Evolutionary conservation across 2,329 filamentous ascomycete genomes (phyloP).

Genomic region (Neonectria coccinea): DNA sequence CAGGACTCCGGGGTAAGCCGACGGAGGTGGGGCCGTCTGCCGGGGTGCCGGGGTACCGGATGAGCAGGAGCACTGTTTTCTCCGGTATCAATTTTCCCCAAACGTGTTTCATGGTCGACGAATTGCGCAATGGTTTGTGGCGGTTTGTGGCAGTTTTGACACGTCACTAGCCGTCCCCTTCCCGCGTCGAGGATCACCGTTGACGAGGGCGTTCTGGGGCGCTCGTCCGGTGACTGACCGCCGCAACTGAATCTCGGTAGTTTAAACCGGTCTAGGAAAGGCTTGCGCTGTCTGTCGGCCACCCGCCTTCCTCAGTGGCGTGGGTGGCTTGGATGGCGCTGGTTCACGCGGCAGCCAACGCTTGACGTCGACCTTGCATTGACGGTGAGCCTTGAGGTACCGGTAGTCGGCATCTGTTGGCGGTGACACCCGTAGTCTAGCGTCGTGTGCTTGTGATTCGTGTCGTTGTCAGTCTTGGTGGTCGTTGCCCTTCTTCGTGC

Average conservation of each 20-base stretch:
- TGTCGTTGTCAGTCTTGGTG: slow-evolving; percentile 31
- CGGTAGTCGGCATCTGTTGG: neutral
- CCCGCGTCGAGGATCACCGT: neutral
- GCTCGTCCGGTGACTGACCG: neutral
- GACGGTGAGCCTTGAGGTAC: neutral
- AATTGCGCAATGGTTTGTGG: neutral
- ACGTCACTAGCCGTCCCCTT: neutral
- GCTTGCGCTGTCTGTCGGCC: neutral
- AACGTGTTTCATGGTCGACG: neutral
- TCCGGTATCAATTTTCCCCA: neutral
- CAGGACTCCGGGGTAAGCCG: slow-evolving; percentile 18
- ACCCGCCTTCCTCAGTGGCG: neutral
- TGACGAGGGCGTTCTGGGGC: neutral
- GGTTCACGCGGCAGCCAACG: neutral
- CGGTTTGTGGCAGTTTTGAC: neutral
- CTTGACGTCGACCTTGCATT: neutral
- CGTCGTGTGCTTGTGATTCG: neutral
- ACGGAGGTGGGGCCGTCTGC: neutral
- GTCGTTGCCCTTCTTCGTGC: slow-evolving; percentile 19
- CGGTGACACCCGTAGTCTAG: neutral
- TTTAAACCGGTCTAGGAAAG: neutral
- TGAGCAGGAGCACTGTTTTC: neutral
- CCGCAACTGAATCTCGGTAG: neutral
- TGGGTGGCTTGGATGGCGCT: neutral
- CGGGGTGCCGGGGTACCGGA: slow-evolving; percentile 1